A percentile compares a stretch with the other conserved stretches of the same genome.
Conservation (phyloP, 257 asterid species). For the Jacaranda mimosifolia region DNA sequence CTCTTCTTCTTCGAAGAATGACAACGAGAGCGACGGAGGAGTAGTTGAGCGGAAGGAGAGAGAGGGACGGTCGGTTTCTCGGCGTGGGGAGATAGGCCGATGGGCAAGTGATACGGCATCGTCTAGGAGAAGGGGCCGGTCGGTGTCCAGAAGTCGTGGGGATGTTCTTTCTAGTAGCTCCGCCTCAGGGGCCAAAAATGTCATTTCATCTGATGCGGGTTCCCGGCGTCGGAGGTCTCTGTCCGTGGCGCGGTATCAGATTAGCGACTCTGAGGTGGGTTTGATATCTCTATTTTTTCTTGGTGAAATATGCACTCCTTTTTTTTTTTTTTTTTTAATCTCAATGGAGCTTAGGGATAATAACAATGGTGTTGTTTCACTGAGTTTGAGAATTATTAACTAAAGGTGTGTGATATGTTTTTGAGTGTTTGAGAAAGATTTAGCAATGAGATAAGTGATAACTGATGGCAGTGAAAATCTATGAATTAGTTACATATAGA, state of each 20-base stretch:
- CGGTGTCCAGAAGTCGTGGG: slow-evolving; percentile 63
- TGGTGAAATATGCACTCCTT: neutral
- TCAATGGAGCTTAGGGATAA: neutral
- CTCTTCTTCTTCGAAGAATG: slow-evolving; percentile 52
- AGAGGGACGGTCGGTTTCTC: slow-evolving; percentile 52
- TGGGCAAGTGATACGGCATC: slow-evolving; percentile 91
- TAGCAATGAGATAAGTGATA: neutral
- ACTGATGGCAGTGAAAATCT: slow-evolving; percentile 6
- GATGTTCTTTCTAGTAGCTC: slow-evolving; percentile 45
- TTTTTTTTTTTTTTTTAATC: neutral
- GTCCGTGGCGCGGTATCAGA: slow-evolving; percentile 68
- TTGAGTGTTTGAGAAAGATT: slow-evolving; percentile 19
- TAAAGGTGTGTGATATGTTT: neutral
- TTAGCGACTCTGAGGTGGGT: slow-evolving; percentile 75
- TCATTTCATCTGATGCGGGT: slow-evolving; percentile 46
- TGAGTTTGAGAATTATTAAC: neutral
- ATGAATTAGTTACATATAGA: neutral
- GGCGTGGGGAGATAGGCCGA: slow-evolving; percentile 65
- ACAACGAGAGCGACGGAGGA: slow-evolving; percentile 48
- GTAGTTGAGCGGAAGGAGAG: slow-evolving; percentile 48
- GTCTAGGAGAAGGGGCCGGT: slow-evolving; percentile 78
- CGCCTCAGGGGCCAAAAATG: slow-evolving; percentile 41
- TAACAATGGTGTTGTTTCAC: neutral
- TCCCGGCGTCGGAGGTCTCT: slow-evolving; percentile 76
- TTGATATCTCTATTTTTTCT: slow-evolving; percentile 23